These are phyloP conservation scores for Bolboschoenus planiculmis DNA, from an alignment of 176 grass and related monocot genomes.

Conservation along the genomic window DNA sequence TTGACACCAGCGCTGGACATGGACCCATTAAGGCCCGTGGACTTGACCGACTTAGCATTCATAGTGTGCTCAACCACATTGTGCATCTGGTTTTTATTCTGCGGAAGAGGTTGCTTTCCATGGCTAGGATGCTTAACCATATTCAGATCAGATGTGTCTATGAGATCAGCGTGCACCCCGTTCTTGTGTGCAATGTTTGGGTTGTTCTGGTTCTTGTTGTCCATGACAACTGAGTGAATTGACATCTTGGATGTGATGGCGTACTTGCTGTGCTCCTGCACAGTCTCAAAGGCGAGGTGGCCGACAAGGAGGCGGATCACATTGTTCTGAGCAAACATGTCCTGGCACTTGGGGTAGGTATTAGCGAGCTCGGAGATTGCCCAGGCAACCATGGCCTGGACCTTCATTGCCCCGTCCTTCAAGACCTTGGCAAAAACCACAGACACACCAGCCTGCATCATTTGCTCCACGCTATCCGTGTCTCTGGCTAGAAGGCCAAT, in stretches of 20 bases:
- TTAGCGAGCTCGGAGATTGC: conserved; percentile 80
- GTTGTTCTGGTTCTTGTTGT: conserved; percentile 53
- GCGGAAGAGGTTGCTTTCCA: background rate
- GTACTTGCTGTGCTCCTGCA: conserved; percentile 96
- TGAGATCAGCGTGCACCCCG: background rate
- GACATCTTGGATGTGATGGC: conserved; percentile 65
- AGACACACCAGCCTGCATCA: conserved; percentile 65
- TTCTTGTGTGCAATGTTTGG: background rate
- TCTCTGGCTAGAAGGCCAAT: conserved; percentile 81
- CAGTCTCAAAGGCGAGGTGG: conserved; percentile 86
- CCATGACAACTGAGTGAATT: conserved; percentile 77
- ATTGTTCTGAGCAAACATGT: conserved; percentile 73
- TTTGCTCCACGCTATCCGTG: conserved; percentile 82
- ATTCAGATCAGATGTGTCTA: conserved; percentile 30
- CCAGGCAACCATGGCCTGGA: conserved; percentile 88
- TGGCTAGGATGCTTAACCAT: conserved; percentile 21
- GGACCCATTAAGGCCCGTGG: conserved; percentile 25
- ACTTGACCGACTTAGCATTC: conserved; percentile 44
- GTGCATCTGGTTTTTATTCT: conserved; percentile 77
- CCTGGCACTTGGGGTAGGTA: conserved; percentile 74
- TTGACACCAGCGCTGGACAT: conserved; percentile 51
- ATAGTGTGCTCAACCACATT: conserved; percentile 72
- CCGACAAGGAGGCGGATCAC: conserved; percentile 67
- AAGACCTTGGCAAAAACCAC: conserved; percentile 78
- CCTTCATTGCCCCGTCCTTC: conserved; percentile 90